These are phyloP conservation scores for Sugiyamaella xylanicola DNA, from an alignment of 1,139 yeast genomes.

Conservation along the genomic window DNA sequence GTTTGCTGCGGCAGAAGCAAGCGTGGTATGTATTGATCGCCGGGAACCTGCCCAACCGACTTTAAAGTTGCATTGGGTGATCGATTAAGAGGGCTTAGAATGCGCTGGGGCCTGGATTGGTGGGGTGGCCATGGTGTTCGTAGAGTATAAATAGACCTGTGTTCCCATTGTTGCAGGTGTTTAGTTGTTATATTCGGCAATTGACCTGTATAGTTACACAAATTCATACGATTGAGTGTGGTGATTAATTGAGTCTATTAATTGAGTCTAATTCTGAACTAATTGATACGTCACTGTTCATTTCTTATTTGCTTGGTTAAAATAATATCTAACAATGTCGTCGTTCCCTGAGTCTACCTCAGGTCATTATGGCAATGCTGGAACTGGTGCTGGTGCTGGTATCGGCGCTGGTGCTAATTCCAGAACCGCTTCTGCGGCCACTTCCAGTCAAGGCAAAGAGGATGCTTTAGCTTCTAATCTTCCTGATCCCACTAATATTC, in stretches of 20 bases:
- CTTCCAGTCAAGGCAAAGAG: slow-evolving; percentile 21
- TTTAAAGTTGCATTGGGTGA: slow-evolving; percentile 13
- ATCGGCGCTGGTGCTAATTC: background rate
- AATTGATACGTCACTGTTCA: too few relatives aligned
- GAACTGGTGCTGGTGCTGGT: background rate
- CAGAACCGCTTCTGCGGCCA: background rate
- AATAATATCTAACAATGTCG: background rate
- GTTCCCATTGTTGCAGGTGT: background rate
- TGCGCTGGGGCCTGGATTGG: background rate
- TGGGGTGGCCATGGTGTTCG: too few relatives aligned
- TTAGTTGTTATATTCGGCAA: background rate
- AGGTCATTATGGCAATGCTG: too few relatives aligned
- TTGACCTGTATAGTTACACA: background rate
- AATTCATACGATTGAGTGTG: too few relatives aligned
- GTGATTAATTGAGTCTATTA: too few relatives aligned
- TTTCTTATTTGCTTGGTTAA: too few relatives aligned
- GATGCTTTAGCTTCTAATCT: slow-evolving; percentile 34
- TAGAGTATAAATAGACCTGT: too few relatives aligned
- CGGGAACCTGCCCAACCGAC: background rate
- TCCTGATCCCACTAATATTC: slow-evolving; percentile 43
- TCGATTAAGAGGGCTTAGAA: background rate
- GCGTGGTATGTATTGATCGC: slow-evolving; percentile 3
- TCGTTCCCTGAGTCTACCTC: background rate
- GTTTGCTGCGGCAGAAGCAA: slow-evolving; percentile 7
- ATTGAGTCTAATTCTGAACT: too few relatives aligned